Evolutionary conservation across 352 stramenopile species (phyloP).

Genomic region (Globisporangium cederbergense): DNA sequence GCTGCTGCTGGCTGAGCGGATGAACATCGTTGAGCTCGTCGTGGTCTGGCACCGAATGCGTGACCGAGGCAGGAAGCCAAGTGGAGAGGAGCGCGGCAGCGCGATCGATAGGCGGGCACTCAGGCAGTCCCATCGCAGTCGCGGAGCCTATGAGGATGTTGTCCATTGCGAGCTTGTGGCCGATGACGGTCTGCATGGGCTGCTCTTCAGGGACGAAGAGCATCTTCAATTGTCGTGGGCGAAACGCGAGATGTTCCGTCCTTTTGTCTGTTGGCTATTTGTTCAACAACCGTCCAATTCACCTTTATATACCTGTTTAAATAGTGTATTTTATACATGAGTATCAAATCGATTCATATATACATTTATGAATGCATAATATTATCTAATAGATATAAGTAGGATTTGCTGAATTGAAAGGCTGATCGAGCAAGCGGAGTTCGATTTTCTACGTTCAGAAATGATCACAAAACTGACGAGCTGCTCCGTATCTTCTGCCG

Average conservation of each 20-base stretch:
- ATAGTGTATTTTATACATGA: not conserved
- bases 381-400: not conserved
- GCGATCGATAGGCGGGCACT: constrained; percentile 8
- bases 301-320: not conserved
- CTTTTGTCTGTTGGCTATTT: constrained; percentile 8
- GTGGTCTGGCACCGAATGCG: constrained; percentile 1
- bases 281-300: not conserved
- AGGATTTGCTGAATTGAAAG: not conserved
- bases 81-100: too few relatives aligned
- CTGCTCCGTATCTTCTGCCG: constrained; percentile 14
- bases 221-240: constrained; percentile 5
- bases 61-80: not conserved
- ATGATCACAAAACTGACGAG: not conserved
- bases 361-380: not conserved
- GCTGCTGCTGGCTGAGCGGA: not conserved
- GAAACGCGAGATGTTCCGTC: not conserved
- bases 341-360: not conserved
- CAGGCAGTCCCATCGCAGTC: not conserved
- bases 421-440: constrained; percentile 2
- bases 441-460: constrained; percentile 9
- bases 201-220: not conserved
- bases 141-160: too few relatives aligned
- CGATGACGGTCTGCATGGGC: not conserved
- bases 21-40: constrained; percentile 8
- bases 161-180: too few relatives aligned